phyloP scores from a whole-genome alignment of 2,329 filamentous ascomycete species.

The Berkeleyomyces basicola region DNA sequence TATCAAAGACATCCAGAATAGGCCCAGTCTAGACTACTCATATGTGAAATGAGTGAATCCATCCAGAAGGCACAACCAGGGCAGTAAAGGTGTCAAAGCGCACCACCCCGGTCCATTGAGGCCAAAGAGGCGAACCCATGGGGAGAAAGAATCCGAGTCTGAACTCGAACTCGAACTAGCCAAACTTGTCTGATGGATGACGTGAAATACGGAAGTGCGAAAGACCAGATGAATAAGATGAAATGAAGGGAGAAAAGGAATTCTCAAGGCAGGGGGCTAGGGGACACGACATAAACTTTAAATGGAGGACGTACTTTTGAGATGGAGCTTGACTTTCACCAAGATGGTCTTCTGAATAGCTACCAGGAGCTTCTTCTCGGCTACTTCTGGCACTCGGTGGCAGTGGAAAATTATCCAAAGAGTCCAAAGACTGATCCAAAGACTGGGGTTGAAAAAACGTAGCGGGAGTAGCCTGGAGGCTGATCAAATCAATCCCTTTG shows the following conservation, averaged over 20 bases:
- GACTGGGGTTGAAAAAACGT: not conserved
- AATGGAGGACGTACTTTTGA: not conserved
- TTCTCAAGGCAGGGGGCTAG: not conserved
- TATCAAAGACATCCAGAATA: not conserved
- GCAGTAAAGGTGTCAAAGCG: constrained; percentile 7
- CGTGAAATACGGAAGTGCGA: not conserved
- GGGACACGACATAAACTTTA: not conserved
- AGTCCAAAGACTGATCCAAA: constrained; percentile 2
- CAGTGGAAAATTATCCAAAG: constrained; percentile 4
- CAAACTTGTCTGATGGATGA: not conserved
- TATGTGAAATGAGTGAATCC: constrained; percentile 3
- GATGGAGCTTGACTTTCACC: not conserved
- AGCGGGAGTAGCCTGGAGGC: not conserved
- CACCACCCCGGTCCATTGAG: not conserved
- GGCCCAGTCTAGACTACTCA: not conserved
- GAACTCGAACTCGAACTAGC: not conserved
- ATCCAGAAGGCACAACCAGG: not conserved
- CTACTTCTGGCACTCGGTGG: not conserved
- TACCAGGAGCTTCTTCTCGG: not conserved
- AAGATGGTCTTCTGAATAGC: not conserved
- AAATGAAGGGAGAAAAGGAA: not conserved
- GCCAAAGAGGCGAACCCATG: not conserved
- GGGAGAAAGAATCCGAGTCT: not conserved
- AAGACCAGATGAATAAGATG: not conserved
- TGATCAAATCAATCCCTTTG: constrained; percentile 19